Evolutionary conservation across 768 basidiomycete species (phyloP), one percentile per base, ranked within the genome.

Genomic region (Tubosaeta sp.): DNA sequence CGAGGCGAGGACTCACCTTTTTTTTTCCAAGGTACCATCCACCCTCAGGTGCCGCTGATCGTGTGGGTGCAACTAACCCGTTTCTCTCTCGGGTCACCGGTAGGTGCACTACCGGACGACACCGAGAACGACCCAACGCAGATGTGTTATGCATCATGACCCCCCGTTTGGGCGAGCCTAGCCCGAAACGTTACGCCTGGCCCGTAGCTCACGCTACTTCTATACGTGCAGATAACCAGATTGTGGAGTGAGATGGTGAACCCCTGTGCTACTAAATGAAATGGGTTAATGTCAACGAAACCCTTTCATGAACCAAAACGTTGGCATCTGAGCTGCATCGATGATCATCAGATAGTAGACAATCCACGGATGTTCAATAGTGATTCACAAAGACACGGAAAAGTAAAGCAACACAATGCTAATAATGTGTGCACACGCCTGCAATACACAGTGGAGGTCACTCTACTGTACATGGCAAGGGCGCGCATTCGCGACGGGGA

Each of bases 401-500:
- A 27, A 38, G 19, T n/a, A n/a, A n/a, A n/a, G n/a, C n/a, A 7
- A 13, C 6, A 38, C 34, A 13, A 22, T 12, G 41, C 6, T 16
- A 21, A 43, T 43, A 43, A 12, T 34, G 31, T 16, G 44, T 45
- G 60, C 53, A 53, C 59, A 65, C 57, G 57, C 62, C 50, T 59
- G 63, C 54, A 46, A 53, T 59, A 29, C 62, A 64, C 62, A 57
- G 55, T 39, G 52, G 54, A 63, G 56, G 39, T 46, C 18, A 60
- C 59, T 61, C 59, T 51, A 54, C 39, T 52, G 57, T 53, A 54
- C 55, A 65, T 51, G 3, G 53, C 65, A 67, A 57, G 63, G 55
- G 60, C 56, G 51, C 39, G 51, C 58, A 63, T 62, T 49, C 51
- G 52, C 46, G n/a, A 36, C 39, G 40, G 41, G 11, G 46, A 19